Evolutionary conservation across 176 grass and related monocot species (phyloP).

Genomic region (Stipa capillata): DNA sequence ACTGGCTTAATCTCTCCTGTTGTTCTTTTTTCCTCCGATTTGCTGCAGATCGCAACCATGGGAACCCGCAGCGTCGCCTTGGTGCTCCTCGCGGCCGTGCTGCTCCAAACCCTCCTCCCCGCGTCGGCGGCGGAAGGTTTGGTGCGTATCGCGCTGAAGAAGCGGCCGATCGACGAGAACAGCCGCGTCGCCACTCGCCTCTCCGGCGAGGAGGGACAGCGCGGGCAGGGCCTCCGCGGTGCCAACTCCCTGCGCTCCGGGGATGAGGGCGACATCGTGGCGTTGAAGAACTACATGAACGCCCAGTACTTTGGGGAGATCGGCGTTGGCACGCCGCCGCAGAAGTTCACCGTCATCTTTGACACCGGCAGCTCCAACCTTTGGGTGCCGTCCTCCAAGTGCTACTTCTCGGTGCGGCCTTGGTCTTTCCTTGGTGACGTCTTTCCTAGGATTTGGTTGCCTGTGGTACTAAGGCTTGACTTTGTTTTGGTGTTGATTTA

Average conservation of each 20-base stretch:
- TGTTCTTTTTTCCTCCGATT: too few relatives aligned
- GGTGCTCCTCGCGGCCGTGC: constrained; percentile 36
- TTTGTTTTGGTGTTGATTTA: neutral
- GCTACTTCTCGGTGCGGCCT: constrained; percentile 89
- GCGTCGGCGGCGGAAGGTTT: constrained; percentile 39
- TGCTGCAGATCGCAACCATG: constrained; percentile 42
- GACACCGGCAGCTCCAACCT: constrained; percentile 99
- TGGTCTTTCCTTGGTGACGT: neutral
- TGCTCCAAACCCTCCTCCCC: constrained; percentile 37
- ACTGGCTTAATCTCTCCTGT: neutral
- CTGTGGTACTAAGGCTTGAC: neutral
- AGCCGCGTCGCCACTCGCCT: constrained; percentile 36
- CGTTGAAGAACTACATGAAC: constrained; percentile 97
- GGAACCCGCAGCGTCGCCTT: constrained; percentile 29
- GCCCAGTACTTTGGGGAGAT: constrained; percentile 98
- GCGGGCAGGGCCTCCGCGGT: too few relatives aligned
- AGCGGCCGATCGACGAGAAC: constrained; percentile 41
- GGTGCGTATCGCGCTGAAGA: constrained; percentile 65
- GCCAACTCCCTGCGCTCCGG: constrained; percentile 7
- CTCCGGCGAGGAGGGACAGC: constrained; percentile 6
- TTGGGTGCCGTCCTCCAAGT: constrained; percentile 88
- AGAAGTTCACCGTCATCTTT: constrained; percentile 99
- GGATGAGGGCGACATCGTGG: constrained; percentile 45
- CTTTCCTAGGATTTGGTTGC: neutral
- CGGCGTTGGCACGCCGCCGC: constrained; percentile 56